Evolutionary conservation across 129 eudicot genomes (phyloP), one percentile per base, ranked within the genome.

Genomic region (Escallonia rubra): DNA sequence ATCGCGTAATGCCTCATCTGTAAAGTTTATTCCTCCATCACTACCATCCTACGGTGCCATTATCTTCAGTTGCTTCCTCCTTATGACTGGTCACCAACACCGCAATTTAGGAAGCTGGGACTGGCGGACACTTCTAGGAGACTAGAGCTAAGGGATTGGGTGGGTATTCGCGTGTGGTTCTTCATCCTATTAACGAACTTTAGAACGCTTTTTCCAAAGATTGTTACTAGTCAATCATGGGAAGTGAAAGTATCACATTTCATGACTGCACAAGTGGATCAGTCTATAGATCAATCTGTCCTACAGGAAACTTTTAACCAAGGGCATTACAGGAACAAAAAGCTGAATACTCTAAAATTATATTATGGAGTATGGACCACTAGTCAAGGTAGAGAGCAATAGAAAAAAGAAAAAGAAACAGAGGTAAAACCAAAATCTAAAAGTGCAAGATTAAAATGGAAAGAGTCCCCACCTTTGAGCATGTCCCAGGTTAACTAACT

Each of bases 401-500:
- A 57, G 11, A 4, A 7, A 23, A 40, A 60, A 41, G 9, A 41
- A 7, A n/a, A 43, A 43, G 38, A 54, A 54, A 6, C 66, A 12
- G 10, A 4, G 11, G 57, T 64, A 64, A 64, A 47, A 48, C 49
- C 16, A 49, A 39, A 16, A 64, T 40, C 38, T 0, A 49, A 49
- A 8, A 64, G 49, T 38, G 47, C 42, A 53, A 14, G 15, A 43
- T 55, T 15, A 23, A 41, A 42, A 69, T 45, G 42, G 57, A 67
- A 74, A 5, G 41, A 67, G 65, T 66, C 81, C 60, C 57, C 4
- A 92, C 98, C 91, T 86, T 72, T 92, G 96, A 80, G 86, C 82
- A 89, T 88, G 96, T 43, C 91, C 91, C 57, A 81, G 63, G 66
- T 75, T 83, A 23, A 61, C 64, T 69, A 91, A 78, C 85, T 91